phyloP scores from a whole-genome alignment of 1,284 basidiomycete genomes.

The Cutaneotrichosporon sp. region DNA sequence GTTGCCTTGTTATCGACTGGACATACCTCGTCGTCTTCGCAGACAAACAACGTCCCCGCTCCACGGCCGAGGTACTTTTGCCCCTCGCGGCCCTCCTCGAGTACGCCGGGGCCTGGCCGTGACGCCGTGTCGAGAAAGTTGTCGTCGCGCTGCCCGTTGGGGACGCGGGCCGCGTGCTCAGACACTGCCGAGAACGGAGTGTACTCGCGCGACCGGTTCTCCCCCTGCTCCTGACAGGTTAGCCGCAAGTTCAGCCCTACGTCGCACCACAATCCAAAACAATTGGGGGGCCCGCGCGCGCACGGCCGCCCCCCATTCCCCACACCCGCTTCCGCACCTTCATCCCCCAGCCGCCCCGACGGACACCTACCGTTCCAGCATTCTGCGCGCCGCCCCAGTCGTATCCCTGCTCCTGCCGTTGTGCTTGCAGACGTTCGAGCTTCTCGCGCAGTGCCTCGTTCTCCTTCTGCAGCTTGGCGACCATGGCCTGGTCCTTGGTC shows the following conservation, averaged over 20 bases:
- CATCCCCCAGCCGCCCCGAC: neutral
- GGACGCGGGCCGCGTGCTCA: conserved; percentile 9
- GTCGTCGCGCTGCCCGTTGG: conserved; percentile 18
- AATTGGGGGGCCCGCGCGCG: neutral
- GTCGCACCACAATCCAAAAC: neutral
- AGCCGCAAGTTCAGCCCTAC: neutral
- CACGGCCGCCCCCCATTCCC: neutral
- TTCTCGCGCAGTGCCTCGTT: conserved; percentile 19
- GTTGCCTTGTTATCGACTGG: neutral
- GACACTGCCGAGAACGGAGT: conserved; percentile 22
- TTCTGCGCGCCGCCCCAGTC: conserved; percentile 11
- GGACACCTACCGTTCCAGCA: neutral
- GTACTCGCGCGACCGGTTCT: conserved; percentile 14
- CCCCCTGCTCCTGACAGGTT: neutral
- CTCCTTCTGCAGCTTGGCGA: conserved; percentile 23
- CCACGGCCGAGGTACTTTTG: conserved; percentile 28
- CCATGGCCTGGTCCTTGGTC: conserved; percentile 22
- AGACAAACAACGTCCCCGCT: conserved; percentile 27
- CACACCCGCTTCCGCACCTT: neutral
- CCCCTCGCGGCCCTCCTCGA: conserved; percentile 21
- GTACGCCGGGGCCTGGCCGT: conserved; percentile 15
- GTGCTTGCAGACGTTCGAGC: conserved; percentile 7
- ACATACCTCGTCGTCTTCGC: conserved; percentile 24
- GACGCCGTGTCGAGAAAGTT: conserved; percentile 22
- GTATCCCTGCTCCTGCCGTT: conserved; percentile 2